Evolutionary conservation across 345 rosid genomes (phyloP).

Genomic region (Rhodomyrtus tomentosa): DNA sequence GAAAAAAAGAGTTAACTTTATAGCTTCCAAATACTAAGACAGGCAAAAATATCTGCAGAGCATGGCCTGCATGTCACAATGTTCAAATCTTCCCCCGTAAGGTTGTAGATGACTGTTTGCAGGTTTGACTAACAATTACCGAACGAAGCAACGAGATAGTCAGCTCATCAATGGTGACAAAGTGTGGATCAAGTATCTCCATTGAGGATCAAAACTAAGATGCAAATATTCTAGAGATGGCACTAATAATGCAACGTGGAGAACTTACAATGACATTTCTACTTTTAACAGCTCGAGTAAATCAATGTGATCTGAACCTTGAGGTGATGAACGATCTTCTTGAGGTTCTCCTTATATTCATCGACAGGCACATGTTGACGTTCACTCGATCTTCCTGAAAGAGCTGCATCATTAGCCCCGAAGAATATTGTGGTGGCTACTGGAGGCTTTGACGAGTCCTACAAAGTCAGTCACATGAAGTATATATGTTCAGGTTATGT

Average conservation of each 20-base stretch:
- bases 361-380: constrained; percentile 73
- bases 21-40: not conserved
- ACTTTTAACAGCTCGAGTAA: not conserved
- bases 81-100: not conserved
- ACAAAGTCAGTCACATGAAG: not conserved
- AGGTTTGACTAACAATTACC: not conserved
- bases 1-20: not conserved
- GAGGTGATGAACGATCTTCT: constrained; percentile 61
- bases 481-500: not conserved
- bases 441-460: constrained; percentile 50
- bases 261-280: not conserved
- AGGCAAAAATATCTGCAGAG: not conserved
- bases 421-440: constrained; percentile 73
- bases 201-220: not conserved
- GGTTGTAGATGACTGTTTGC: not conserved
- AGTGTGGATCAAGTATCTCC: not conserved
- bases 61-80: not conserved
- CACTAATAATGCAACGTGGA: not conserved
- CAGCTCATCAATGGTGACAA: not conserved
- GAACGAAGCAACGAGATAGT: not conserved
- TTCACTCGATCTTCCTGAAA: constrained; percentile 55
- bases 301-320: constrained; percentile 35
- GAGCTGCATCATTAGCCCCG: constrained; percentile 96
- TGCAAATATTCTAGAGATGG: not conserved
- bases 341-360: constrained; percentile 64